phyloP scores from a whole-genome alignment of 495 filamentous ascomycete species.

The Penicillium arizonense region DNA sequence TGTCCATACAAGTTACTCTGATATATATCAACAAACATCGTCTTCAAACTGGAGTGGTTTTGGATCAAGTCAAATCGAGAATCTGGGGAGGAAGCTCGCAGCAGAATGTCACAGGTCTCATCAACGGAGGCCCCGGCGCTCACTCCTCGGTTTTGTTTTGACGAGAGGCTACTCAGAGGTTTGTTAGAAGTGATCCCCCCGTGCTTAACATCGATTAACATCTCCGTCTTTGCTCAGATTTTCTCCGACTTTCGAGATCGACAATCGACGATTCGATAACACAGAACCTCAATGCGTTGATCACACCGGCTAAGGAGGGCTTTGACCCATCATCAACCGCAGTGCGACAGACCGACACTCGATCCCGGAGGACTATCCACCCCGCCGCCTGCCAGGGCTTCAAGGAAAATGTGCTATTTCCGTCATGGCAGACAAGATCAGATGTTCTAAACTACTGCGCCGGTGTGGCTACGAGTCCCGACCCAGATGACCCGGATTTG shows the following conservation, averaged over 20 bases:
- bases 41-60: constrained; percentile 44
- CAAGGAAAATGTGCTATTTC: constrained; percentile 77
- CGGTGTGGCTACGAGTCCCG: constrained; percentile 79
- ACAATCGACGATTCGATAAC: constrained; percentile 90
- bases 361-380: constrained; percentile 50
- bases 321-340: constrained; percentile 83
- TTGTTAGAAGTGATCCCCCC: constrained; percentile 10
- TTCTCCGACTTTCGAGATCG: constrained; percentile 82
- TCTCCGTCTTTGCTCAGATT: constrained; percentile 58
- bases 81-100: constrained; percentile 11
- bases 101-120: constrained; percentile 61
- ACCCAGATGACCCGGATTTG: constrained; percentile 84
- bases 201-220: constrained; percentile 1
- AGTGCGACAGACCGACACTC: constrained; percentile 49
- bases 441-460: constrained; percentile 90
- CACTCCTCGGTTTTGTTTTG: constrained; percentile 92
- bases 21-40: neutral
- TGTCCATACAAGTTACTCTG: no score
- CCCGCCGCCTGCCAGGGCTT: constrained; percentile 63
- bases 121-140: constrained; percentile 57
- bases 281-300: constrained; percentile 88
- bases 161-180: constrained; percentile 82
- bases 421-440: constrained; percentile 81
- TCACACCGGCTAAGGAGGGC: constrained; percentile 65
- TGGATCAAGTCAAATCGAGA: constrained; percentile 31